These are phyloP conservation scores for Porpolomopsis calyptriformis DNA, from an alignment of 768 basidiomycete genomes.

Conservation along the genomic window DNA sequence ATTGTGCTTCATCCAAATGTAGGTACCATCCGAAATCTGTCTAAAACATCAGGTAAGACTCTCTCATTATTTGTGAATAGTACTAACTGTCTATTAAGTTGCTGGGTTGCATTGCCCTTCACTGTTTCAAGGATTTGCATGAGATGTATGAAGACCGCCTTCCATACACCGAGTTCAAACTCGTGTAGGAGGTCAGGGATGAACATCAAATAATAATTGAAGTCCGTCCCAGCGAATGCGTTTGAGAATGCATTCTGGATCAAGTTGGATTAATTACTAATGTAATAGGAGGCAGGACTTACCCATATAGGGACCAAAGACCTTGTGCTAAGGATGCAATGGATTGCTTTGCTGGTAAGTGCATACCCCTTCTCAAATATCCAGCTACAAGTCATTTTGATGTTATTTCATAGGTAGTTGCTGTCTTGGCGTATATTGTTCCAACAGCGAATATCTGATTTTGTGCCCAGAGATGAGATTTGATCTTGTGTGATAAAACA, in stretches of 20 bases:
- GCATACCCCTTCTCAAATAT: not conserved
- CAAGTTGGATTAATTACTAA: constrained; percentile 3
- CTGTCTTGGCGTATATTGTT: not conserved
- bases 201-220: constrained; percentile 19
- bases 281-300: not conserved
- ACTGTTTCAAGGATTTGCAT: constrained; percentile 17
- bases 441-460: not conserved
- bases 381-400: not conserved
- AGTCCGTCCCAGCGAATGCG: constrained; percentile 10
- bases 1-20: constrained; percentile 15
- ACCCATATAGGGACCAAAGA: constrained; percentile 7
- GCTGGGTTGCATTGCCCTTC: constrained; percentile 6
- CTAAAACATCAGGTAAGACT: not conserved
- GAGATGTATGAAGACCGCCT: constrained; percentile 22
- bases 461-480: constrained; percentile 1
- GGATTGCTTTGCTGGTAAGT: not conserved
- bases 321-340: not conserved
- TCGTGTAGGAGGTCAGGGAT: constrained; percentile 30
- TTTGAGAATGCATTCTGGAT: constrained; percentile 20
- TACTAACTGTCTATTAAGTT: constrained; percentile 15
- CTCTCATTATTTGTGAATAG: not conserved
- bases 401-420: not conserved
- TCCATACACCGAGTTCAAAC: constrained; percentile 30
- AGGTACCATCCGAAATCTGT: constrained; percentile 8
- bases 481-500: constrained; percentile 5